Conservation (phyloP, 78 protist genomes). For the Speleostelium caveatum region DNA sequence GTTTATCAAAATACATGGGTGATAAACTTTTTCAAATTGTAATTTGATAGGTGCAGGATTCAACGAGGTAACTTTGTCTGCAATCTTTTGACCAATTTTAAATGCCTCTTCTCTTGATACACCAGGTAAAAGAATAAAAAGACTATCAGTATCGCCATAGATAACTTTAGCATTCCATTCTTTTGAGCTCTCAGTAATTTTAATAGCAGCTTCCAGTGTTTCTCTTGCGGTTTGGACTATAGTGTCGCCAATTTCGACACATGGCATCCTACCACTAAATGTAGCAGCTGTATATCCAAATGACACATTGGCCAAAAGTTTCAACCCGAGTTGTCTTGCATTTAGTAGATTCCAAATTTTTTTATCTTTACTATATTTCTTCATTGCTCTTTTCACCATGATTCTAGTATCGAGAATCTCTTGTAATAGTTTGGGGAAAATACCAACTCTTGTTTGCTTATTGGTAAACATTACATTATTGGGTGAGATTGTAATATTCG, state of each 20-base stretch:
- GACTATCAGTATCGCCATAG: conserved; percentile 99
- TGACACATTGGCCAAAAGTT: conserved; percentile 98
- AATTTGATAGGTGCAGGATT: conserved; percentile 94
- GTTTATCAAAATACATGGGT: conserved; percentile 92
- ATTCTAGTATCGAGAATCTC: conserved; percentile 97
- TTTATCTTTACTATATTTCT: conserved; percentile 34
- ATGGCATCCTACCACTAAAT: conserved; percentile 98
- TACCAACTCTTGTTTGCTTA: conserved; percentile 86
- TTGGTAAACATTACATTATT: conserved; percentile 85
- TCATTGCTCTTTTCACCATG: conserved; percentile 93
- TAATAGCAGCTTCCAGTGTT: conserved; percentile 93
- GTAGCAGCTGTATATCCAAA: conserved; percentile 98
- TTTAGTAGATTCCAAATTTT: conserved; percentile 75
- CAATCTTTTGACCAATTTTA: conserved; percentile 88
- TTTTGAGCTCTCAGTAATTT: conserved; percentile 37
- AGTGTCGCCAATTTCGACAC: conserved; percentile 97
- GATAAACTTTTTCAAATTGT: conserved; percentile 95
- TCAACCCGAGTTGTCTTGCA: conserved; percentile 96
- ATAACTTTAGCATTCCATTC: conserved; percentile 91
- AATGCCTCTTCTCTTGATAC: conserved; percentile 87
- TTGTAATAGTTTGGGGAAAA: conserved; percentile 93
- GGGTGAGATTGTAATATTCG: conserved; percentile 81
- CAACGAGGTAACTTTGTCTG: conserved; percentile 83
- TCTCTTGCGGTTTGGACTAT: conserved; percentile 95
- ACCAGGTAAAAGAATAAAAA: conserved; percentile 94